Evolutionary conservation across 2,329 filamentous ascomycete species (phyloP).

Genomic region (Blastomyces gilchristii): DNA sequence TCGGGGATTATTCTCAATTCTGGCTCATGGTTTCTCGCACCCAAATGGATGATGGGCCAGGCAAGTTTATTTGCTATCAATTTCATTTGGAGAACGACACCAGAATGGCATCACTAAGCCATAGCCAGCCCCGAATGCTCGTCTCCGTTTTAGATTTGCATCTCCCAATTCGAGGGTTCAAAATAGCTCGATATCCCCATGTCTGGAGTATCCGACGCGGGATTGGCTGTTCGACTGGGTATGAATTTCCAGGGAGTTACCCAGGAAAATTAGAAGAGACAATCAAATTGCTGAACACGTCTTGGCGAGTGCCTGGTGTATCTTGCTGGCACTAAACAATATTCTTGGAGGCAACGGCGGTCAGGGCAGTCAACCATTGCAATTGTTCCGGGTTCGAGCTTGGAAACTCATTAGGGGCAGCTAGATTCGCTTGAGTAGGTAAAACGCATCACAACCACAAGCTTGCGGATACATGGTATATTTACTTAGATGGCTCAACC

Average conservation of each 20-base stretch:
- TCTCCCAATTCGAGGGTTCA: neutral
- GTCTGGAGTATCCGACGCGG: neutral
- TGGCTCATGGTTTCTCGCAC: neutral
- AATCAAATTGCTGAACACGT: neutral
- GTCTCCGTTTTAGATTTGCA: neutral
- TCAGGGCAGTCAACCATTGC: neutral
- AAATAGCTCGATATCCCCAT: neutral
- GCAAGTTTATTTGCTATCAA: no score
- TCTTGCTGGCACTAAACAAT: neutral
- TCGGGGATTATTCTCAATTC: neutral
- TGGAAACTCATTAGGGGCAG: neutral
- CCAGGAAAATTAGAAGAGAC: neutral
- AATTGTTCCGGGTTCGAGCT: neutral
- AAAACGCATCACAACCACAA: no score
- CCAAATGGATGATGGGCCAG: no score
- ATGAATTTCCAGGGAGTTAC: neutral
- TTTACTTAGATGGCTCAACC: neutral
- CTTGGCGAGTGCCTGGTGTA: neutral
- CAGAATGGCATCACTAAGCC: neutral
- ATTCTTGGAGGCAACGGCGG: neutral
- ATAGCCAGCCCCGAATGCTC: neutral
- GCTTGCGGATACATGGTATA: no score
- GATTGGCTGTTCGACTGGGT: neutral
- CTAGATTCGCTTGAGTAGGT: neutral
- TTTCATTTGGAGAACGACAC: neutral